Evolutionary conservation across 441 rosid species (phyloP).

Genomic region (Populus tomentosa): DNA sequence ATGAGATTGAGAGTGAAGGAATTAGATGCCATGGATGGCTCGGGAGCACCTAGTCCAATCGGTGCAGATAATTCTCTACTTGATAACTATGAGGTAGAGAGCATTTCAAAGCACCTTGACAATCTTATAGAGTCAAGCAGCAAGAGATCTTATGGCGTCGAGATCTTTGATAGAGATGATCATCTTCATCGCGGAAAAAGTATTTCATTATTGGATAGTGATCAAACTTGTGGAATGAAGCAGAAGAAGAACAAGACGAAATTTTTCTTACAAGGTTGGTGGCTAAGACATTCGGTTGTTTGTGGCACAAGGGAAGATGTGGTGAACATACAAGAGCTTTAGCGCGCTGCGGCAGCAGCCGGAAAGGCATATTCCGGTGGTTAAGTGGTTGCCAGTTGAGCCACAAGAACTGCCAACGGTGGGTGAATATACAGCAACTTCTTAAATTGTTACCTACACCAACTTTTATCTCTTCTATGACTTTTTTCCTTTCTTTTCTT

Average conservation of each 20-base stretch:
- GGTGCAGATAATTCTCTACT: slow-evolving; percentile 35
- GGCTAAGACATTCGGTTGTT: slow-evolving; percentile 31
- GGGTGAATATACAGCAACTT: not conserved
- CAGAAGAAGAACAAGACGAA: slow-evolving; percentile 23
- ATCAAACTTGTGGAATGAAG: slow-evolving; percentile 10
- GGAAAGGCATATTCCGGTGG: slow-evolving; percentile 12
- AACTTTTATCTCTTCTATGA: no score
- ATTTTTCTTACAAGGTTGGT: slow-evolving; percentile 25
- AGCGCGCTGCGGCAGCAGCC: not conserved
- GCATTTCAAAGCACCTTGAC: slow-evolving; percentile 47
- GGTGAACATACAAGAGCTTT: slow-evolving; percentile 17
- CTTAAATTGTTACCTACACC: not conserved
- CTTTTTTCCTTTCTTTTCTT: no score
- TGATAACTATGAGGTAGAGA: slow-evolving; percentile 44
- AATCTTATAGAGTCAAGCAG: slow-evolving; percentile 19
- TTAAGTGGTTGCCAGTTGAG: not conserved
- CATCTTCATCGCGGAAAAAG: slow-evolving; percentile 1
- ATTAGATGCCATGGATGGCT: not conserved
- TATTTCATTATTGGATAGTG: not conserved
- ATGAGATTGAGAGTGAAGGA: slow-evolving; percentile 14
- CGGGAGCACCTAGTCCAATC: slow-evolving; percentile 12
- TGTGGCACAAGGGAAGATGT: slow-evolving; percentile 56
- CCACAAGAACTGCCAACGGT: slow-evolving; percentile 10
- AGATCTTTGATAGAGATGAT: not conserved
- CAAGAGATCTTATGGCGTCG: not conserved